Evolutionary conservation across 305 asterid species (phyloP).

Genomic region (Fraxinus nigra): DNA sequence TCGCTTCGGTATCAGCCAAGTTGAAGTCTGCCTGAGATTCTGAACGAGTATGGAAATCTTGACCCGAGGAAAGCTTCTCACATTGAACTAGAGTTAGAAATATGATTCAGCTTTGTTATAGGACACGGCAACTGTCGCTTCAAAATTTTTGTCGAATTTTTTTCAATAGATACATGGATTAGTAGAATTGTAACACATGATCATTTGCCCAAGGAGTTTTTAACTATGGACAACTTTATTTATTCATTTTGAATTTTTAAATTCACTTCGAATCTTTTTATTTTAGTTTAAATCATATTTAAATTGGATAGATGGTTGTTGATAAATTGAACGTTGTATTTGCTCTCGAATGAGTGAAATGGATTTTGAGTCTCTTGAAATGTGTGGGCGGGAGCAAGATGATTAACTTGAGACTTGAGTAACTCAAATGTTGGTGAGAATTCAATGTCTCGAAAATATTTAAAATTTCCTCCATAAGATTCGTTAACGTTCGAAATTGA

Average conservation of each 20-base stretch:
- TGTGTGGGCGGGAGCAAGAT: neutral
- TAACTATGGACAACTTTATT: neutral
- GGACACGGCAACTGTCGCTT: constrained; percentile 16
- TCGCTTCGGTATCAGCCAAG: constrained; percentile 75
- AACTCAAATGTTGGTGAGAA: neutral
- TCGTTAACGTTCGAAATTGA: too few relatives aligned
- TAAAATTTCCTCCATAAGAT: neutral
- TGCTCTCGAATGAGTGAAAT: neutral
- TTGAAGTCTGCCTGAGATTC: constrained; percentile 64
- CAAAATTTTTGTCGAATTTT: constrained; percentile 17
- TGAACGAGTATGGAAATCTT: constrained; percentile 8
- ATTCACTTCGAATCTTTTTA: too few relatives aligned
- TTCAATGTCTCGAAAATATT: neutral
- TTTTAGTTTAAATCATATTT: too few relatives aligned
- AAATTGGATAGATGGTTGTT: too few relatives aligned
- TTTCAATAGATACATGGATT: constrained; percentile 34
- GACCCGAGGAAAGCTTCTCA: constrained; percentile 20
- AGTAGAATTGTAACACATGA: neutral
- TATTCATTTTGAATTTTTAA: too few relatives aligned
- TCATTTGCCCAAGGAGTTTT: constrained; percentile 20
- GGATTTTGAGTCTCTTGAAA: neutral
- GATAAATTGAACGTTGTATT: too few relatives aligned
- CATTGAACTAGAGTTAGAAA: constrained; percentile 16
- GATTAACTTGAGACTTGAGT: neutral
- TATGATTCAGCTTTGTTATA: constrained; percentile 27